phyloP scores from a whole-genome alignment of 805 yeast genomes.

The Limtongia smithiae region DNA sequence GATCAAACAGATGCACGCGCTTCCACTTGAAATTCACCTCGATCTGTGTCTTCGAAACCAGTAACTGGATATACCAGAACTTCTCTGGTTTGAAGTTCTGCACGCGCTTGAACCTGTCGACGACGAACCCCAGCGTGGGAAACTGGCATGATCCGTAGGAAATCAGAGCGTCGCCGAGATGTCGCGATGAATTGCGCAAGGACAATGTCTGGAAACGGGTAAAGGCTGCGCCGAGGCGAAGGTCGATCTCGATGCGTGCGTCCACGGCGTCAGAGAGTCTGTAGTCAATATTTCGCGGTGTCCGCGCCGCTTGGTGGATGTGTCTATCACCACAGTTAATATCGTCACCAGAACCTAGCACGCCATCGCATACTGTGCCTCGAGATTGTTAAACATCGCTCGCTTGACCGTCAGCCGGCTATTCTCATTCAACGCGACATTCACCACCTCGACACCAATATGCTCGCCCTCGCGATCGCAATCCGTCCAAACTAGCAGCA shows the following conservation, averaged over 20 bases:
- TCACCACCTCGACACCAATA: conserved; percentile 78
- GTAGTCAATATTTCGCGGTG: conserved; percentile 62
- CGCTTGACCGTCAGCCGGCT: conserved; percentile 53
- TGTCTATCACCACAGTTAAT: conserved; percentile 43
- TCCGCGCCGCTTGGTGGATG: conserved; percentile 66
- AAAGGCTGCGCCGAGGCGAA: conserved; percentile 83
- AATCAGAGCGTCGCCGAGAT: conserved; percentile 38
- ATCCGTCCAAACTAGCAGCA: conserved; percentile 94
- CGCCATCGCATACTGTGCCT: conserved; percentile 40
- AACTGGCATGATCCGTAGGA: conserved; percentile 96
- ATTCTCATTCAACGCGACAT: conserved; percentile 61
- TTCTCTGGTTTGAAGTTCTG: conserved; percentile 68
- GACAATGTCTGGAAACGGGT: conserved; percentile 70
- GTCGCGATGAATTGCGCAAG: conserved; percentile 32
- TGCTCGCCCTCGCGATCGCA: conserved; percentile 96
- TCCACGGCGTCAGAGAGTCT: conserved; percentile 77
- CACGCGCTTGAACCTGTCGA: conserved; percentile 79
- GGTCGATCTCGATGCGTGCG: conserved; percentile 81
- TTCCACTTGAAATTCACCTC: conserved; percentile 58
- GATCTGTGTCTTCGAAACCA: conserved; percentile 34
- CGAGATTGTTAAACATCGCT: conserved; percentile 85
- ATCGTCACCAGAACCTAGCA: not conserved
- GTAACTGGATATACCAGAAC: conserved; percentile 71
- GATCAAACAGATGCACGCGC: conserved; percentile 67
- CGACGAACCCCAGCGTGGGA: conserved; percentile 95